These are phyloP conservation scores for Symbiodinium natans DNA, from an alignment of 73 alveolate species.

Conservation along the genomic window DNA sequence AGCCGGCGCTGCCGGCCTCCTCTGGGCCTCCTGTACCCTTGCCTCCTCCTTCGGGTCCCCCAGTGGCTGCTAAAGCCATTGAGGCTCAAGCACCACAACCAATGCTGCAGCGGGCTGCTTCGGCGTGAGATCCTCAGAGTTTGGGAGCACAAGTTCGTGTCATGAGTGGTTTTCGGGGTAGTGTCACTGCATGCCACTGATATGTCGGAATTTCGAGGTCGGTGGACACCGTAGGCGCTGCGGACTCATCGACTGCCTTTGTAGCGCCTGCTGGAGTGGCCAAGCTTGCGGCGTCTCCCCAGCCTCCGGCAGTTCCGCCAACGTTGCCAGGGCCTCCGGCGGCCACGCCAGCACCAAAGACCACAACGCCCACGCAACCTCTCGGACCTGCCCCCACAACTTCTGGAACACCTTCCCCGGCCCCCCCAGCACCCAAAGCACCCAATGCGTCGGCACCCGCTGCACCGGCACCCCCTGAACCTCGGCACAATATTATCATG, in stretches of 20 bases:
- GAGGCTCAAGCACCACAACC: background rate
- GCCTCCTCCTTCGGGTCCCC: background rate
- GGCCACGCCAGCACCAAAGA: conserved; percentile 14
- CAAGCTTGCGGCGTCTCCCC: background rate
- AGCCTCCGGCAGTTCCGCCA: background rate
- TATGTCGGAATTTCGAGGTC: background rate
- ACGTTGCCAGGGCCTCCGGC: background rate
- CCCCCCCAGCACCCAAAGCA: background rate
- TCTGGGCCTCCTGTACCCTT: background rate
- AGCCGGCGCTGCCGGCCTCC: background rate
- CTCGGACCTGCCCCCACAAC: background rate
- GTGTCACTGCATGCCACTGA: too few relatives aligned
- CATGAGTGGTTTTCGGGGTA: too few relatives aligned
- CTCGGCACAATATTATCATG: background rate
- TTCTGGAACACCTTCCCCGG: background rate
- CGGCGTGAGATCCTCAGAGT: background rate
- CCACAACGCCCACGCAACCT: background rate
- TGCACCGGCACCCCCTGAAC: conserved; percentile 4
- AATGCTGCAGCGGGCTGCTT: background rate
- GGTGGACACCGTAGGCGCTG: background rate
- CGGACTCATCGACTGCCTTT: background rate
- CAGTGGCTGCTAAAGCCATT: background rate
- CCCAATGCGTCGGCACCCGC: conserved; percentile 8
- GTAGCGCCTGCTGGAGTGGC: background rate
- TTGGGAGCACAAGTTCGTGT: too few relatives aligned